phyloP scores from a whole-genome alignment of 2,329 filamentous ascomycete species.

The Neonectria sp. region DNA sequence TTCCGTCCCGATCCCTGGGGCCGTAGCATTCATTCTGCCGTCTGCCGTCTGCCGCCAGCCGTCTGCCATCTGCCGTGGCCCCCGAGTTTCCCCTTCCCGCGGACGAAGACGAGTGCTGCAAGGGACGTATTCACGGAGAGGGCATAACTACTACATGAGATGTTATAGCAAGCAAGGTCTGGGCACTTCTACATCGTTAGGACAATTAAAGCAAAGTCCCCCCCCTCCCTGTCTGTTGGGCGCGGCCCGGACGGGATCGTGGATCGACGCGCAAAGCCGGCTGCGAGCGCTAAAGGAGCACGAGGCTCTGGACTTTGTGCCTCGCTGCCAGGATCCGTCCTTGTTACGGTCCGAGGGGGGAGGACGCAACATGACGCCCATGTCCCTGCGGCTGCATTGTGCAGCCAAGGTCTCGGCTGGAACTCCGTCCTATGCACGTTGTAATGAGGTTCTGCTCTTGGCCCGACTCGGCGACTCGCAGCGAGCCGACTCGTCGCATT shows the following conservation, averaged over 20 bases:
- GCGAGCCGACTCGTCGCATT: not conserved
- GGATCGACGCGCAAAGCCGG: constrained; percentile 43
- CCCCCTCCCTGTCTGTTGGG: constrained; percentile 24
- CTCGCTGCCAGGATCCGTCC: constrained; percentile 14
- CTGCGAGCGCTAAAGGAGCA: constrained; percentile 40
- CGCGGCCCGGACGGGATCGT: constrained; percentile 47
- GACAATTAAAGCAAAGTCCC: constrained; percentile 15
- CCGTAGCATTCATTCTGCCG: not conserved
- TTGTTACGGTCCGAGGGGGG: constrained; percentile 7
- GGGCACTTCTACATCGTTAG: not conserved
- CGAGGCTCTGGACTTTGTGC: constrained; percentile 25
- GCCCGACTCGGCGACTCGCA: not conserved
- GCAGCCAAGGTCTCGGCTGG: not conserved
- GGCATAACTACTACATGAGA: not conserved
- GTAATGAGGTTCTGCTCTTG: not conserved
- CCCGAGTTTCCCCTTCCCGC: not conserved
- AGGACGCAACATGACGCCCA: constrained; percentile 21
- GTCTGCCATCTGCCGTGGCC: not conserved
- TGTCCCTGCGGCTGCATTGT: constrained; percentile 20
- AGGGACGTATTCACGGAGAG: not conserved
- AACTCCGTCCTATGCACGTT: not conserved
- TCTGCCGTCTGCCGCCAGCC: not conserved
- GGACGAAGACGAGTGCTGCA: not conserved
- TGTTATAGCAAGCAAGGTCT: not conserved
- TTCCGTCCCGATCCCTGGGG: constrained; percentile 40